Conservation (phyloP, 768 basidiomycete genomes). For the Russula ochroleuca region DNA sequence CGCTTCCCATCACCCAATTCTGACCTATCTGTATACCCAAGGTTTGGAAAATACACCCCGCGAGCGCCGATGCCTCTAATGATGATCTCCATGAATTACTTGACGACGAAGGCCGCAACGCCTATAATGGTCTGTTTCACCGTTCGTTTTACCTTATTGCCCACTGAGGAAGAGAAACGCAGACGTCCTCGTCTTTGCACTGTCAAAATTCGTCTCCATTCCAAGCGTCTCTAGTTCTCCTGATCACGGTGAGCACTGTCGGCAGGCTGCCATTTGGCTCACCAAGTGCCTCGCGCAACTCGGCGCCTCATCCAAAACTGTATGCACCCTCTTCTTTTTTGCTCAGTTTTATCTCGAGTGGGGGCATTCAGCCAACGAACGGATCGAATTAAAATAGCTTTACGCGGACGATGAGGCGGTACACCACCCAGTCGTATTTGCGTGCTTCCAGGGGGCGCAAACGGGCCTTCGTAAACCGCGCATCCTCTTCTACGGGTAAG, state of each 20-base stretch:
- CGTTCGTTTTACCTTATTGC: not conserved
- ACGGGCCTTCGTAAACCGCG: slow-evolving; percentile 56
- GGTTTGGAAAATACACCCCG: slow-evolving; percentile 40
- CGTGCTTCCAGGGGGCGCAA: slow-evolving; percentile 74
- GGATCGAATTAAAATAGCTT: slow-evolving; percentile 44
- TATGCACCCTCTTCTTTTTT: not conserved
- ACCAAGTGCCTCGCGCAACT: slow-evolving; percentile 84
- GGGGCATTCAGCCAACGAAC: not conserved
- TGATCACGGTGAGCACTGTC: slow-evolving; percentile 75
- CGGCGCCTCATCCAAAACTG: slow-evolving; percentile 63
- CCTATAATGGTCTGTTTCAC: slow-evolving; percentile 14
- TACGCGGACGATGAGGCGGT: slow-evolving; percentile 58
- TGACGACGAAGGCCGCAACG: slow-evolving; percentile 12
- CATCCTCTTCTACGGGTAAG: slow-evolving; percentile 86
- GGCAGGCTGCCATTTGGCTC: slow-evolving; percentile 91
- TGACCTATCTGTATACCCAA: slow-evolving; percentile 22
- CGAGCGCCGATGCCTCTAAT: slow-evolving; percentile 5
- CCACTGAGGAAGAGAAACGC: not conserved
- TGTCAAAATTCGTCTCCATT: slow-evolving; percentile 82
- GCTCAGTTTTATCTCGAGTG: not conserved
- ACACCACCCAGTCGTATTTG: slow-evolving; percentile 84
- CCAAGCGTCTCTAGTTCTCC: slow-evolving; percentile 76
- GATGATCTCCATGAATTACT: slow-evolving; percentile 10
- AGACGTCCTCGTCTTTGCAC: slow-evolving; percentile 74
- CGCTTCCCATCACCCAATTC: not conserved